Percentiles rank a stretch among this genome's conserved stretches.
Conservation (phyloP, 495 filamentous ascomycete species). For the Jackrogersella minutella region DNA sequence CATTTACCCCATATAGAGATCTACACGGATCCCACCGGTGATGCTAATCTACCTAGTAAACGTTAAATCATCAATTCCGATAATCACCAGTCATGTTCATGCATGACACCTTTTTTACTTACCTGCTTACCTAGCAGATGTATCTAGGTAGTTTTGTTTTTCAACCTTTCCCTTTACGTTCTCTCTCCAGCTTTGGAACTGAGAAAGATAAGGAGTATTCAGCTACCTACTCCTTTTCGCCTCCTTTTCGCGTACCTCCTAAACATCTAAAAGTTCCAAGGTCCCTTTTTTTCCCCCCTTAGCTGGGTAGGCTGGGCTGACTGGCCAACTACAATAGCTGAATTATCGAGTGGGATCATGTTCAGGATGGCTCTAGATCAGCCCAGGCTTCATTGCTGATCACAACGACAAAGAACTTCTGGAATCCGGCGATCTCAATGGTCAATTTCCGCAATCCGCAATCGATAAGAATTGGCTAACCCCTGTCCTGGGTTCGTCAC, state of each 20-base stretch:
- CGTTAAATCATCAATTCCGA: slow-evolving; percentile 12
- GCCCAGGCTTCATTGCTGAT: slow-evolving; percentile 28
- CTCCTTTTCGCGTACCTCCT: neutral
- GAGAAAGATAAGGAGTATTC: slow-evolving; percentile 14
- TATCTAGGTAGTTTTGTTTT: slow-evolving; percentile 4
- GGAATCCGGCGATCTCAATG: slow-evolving; percentile 20
- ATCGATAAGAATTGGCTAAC: slow-evolving; percentile 30
- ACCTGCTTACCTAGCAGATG: too few species aligned
- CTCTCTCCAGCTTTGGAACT: slow-evolving; percentile 24
- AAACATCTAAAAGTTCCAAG: too few species aligned
- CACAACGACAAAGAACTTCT: neutral
- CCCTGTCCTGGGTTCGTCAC: slow-evolving; percentile 9
- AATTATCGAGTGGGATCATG: slow-evolving; percentile 22
- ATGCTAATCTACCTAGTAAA: slow-evolving; percentile 8
- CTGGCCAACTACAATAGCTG: neutral
- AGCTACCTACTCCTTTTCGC: neutral
- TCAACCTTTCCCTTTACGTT: neutral
- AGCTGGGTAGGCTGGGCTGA: neutral
- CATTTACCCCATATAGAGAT: neutral
- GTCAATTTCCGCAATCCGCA: slow-evolving; percentile 35
- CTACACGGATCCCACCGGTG: slow-evolving; percentile 1
- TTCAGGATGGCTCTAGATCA: slow-evolving; percentile 34
- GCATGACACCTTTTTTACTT: slow-evolving; percentile 13
- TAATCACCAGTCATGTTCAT: slow-evolving; percentile 10
- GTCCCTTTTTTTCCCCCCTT: too few species aligned